Base-by-base conservation (phyloP, 2,329 filamentous ascomycete species). In the Aspergillus pseudoglaucus region DNA sequence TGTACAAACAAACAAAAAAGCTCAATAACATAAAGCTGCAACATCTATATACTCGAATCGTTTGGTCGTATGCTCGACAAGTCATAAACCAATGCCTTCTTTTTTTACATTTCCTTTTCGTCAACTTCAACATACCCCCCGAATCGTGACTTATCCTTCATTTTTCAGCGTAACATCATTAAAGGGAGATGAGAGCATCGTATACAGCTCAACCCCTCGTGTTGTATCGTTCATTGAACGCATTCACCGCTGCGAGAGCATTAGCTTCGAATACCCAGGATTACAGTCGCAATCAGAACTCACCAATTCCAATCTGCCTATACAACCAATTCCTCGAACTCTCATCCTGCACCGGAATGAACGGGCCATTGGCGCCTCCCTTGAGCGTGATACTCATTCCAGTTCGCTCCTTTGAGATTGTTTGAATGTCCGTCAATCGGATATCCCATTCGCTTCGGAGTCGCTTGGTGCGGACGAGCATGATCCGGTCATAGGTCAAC, bases 401-500 rank as follows among this genome's bases (percentile, higher is more conserved):
- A 0, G 93, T 98, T 45, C 93, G 78, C 76, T 98, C 94, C 74
- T 97, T 98, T 41, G 85, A 87, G 55, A 98, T 97, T 0, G 90
- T 97, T 75, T 97, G 90, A 17, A 98, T 83, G 65, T 98, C 93
- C 63, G 93, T 96, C 55, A 98, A 77, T 22, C 89, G 87, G 9
- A 97, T 89, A 62, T 98, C 93, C 93, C 93, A 98, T 70, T 97
- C 91, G 15, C 84, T 90, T 46, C 82, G 84, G 60, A 98, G 76
- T 63, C 86, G 85, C 73, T 90, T 87, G 45, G 87, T 89, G 57
- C 90, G 82, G 53, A 98, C 88, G 47, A 97, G 81, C 77, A 98
- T 82, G 65, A 98, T 95, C 3, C 88, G 82, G 54, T 81, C 79
- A 65, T 87, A 93, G 8, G 88, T 96, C 51, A 98, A 79, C 81